phyloP scores from a whole-genome alignment of 108 stramenopile species.

The Pseudonitzschia delicatissima region DNA sequence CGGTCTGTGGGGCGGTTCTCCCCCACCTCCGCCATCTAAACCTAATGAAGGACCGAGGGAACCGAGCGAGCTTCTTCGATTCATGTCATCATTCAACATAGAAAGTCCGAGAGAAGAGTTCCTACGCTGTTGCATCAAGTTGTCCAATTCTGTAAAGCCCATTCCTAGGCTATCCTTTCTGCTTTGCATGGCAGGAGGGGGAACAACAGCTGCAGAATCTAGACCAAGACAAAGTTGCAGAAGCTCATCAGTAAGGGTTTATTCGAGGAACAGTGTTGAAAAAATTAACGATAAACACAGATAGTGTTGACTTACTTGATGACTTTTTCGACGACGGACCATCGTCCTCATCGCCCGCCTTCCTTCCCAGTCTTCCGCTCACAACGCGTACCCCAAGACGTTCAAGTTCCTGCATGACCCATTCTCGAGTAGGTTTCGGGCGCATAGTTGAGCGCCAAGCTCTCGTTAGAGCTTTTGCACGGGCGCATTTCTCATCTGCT shows the following conservation, averaged over 20 bases:
- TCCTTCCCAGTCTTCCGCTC: constrained; percentile 68
- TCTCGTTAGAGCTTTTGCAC: constrained; percentile 84
- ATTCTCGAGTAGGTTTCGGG: constrained; percentile 84
- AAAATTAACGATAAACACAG: neutral
- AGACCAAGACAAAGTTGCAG: neutral
- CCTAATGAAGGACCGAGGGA: constrained; percentile 38
- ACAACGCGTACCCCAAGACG: constrained; percentile 84
- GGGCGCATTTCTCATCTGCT: constrained; percentile 90
- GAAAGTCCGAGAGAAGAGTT: constrained; percentile 54
- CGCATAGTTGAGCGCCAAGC: constrained; percentile 91
- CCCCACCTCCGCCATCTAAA: constrained; percentile 17
- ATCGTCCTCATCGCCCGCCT: constrained; percentile 71
- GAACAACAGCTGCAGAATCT: constrained; percentile 18
- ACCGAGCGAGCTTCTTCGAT: constrained; percentile 45
- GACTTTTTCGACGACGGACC: neutral
- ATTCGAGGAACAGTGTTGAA: neutral
- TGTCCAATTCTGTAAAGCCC: constrained; percentile 44
- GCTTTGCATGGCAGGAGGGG: neutral
- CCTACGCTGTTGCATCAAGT: constrained; percentile 42
- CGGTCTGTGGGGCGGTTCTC: constrained; percentile 64
- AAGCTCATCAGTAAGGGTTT: too few relatives aligned
- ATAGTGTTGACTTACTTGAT: constrained; percentile 5
- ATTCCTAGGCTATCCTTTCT: constrained; percentile 45
- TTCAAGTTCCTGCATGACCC: constrained; percentile 90
- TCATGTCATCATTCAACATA: constrained; percentile 46